Evolutionary conservation across 805 yeast genomes (phyloP), one percentile per base, ranked within the genome.

Genomic region (Lipomyces orientalis): DNA sequence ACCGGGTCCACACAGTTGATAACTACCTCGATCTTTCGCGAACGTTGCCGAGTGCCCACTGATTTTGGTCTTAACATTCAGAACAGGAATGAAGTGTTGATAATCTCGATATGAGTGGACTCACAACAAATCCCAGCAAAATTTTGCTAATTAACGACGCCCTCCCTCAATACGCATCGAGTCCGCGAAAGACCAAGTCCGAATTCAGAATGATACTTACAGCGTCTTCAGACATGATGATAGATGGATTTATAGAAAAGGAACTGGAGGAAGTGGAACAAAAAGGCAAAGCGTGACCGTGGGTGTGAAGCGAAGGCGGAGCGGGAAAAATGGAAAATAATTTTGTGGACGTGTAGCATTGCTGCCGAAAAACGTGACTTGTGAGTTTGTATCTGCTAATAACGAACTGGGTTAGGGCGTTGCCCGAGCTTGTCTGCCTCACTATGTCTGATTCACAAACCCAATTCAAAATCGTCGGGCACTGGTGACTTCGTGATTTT

Each of bases 141-240:
- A 56, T 33, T 56, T 56, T 56, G 25, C 34, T 22, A n/a, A 56
- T 16, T 3, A 22, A 14, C 35, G 9, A 64, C 31, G 31, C 35
- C 34, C 16, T 37, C 22, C 29, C 9, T 7, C 43, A 34, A 19
- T 29, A 22, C 51, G 25, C 60, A 57, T 33, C 29, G 31, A 16
- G 43, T 25, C 60, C 35, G 29, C 29, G 31, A 58, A 39, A 25
- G 9, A 4, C 8, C 34, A 58, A 62, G 25, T 46, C 46, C 33
- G 34, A 43, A 43, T 7, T 37, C 14, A 22, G 51, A 37, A 12
- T 16, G n/a, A 58, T 22, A 73, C 76, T 64, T 70, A 73, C 76
- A 58, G 79, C 81, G 75, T 79, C 81, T 76, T 79, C 81, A 76
- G 81, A 77, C 81, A 79, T 79, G 67, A 60, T 75, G 54, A 54